Evolutionary conservation across 352 stramenopile species (phyloP).

Genomic region (Phytophthora melonis): DNA sequence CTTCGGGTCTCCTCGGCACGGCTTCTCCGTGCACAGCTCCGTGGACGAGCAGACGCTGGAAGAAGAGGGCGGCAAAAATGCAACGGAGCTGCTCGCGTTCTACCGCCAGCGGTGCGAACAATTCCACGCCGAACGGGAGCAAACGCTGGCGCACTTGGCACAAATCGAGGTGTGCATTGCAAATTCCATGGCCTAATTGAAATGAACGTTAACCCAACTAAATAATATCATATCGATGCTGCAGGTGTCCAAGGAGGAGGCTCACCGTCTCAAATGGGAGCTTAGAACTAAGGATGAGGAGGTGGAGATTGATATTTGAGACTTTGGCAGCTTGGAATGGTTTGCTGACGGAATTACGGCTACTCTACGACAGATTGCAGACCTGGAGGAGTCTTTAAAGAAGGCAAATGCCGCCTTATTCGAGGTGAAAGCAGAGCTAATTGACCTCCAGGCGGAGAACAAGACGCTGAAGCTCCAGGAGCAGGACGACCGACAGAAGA

Average conservation of each 20-base stretch:
- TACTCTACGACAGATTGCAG: conserved; percentile 49
- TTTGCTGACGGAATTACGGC: conserved; percentile 6
- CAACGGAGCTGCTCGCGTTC: conserved; percentile 57
- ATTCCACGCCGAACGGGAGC: conserved; percentile 72
- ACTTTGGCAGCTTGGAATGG: neutral
- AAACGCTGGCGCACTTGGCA: conserved; percentile 59
- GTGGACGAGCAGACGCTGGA: conserved; percentile 20
- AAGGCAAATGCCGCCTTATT: conserved; percentile 69
- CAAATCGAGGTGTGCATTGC: conserved; percentile 55
- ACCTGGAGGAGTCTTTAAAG: conserved; percentile 67
- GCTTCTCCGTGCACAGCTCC: conserved; percentile 40
- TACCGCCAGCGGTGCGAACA: conserved; percentile 73
- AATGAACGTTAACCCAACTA: neutral
- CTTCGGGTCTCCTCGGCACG: conserved; percentile 58
- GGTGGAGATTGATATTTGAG: conserved; percentile 33
- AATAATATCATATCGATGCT: conserved; percentile 3
- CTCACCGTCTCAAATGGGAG: conserved; percentile 81
- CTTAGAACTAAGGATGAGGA: conserved; percentile 71
- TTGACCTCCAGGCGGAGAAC: conserved; percentile 73
- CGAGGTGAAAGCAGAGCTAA: conserved; percentile 66
- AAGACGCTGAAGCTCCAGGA: conserved; percentile 80
- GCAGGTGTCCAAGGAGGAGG: conserved; percentile 81
- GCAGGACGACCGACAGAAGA: conserved; percentile 76
- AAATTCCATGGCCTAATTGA: neutral
- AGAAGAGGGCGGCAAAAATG: conserved; percentile 21